Base-by-base conservation (phyloP, 352 stramenopile genomes). In the Thalassiosira livingstoniorum region DNA sequence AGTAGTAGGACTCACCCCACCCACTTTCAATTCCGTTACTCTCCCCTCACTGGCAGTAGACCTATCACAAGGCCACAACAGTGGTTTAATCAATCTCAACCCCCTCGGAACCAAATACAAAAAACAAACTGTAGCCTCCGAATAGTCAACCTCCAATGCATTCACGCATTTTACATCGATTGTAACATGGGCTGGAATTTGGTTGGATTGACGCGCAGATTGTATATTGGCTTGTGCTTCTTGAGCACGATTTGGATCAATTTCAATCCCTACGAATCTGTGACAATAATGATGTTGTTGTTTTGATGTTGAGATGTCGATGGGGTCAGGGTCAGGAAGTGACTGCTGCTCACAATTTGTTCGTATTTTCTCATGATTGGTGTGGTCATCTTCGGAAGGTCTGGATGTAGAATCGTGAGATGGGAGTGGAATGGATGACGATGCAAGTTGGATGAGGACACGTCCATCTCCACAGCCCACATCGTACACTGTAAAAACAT, bases 61-160 rank as follows among this genome's bases (percentile, higher is more conserved):
- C 23, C 37, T 51, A 35, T 2, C 34, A 47, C 54, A 7, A 31
- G 27, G 32, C 64, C 70, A 68, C 15, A 94, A 51, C 53, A 89
- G 47, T 32, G 78, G 78, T 31, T 84, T 76, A 35, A 94, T 87
- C 67, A 90, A 63, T 32, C 88, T 82, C 34, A 94, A 79, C 35
- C 90, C 90, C 78, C 90, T 68, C 29, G 90, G 90, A 70, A 94
- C 88, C 67, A 94, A 72, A 84, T 94, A 94, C 31, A 94, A 68
- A 78, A 93, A 94, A 23, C 92, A 57, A 25, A 92, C 78, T 18
- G 81, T 93, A 18, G 87, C 90, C n/a, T 85, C 35, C 32, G 45
- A 34, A 23, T 83, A 89, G 74, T 89, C 78, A 39, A 83, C 45
- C 53, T 93, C 84, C 18, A 94, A 69, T 35, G 86, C 90, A 86